Evolutionary conservation across 2,329 filamentous ascomycete species (phyloP), one percentile per base, ranked within the genome.

Genomic region (Fusarium duplospermum): DNA sequence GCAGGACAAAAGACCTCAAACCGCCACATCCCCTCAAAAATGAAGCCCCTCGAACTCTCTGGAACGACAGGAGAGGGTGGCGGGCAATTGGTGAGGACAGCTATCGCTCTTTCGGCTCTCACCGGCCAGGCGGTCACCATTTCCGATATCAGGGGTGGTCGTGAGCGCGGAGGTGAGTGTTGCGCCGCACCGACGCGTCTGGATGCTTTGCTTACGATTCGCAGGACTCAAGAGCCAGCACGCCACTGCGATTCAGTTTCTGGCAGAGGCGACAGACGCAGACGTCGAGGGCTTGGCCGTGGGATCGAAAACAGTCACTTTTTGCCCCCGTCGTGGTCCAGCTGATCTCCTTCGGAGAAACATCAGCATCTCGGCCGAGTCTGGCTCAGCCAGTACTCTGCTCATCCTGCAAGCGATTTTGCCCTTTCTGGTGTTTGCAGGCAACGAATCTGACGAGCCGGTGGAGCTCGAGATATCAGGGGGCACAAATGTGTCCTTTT

Each of bases 151-250:
- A 82, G 90, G 38, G 90, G 87, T 4, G 91, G 91, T 65, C 84
- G 90, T 59, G 71, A 75, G 20, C 69, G 79, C 18, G 80, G 80
- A 67, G 80, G 81, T 83, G 42, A 47, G 76, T 75, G 35, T 42
- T 65, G 33, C 11, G 42, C 38, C 42, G 31, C 35, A 22, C 42
- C 36, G 27, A 61, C 61, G 36, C 33, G 29, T 33, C 50, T 40
- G 27, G 60, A 45, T 40, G 27, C 24, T 22, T 67, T 75, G 52
- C 75, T 22, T 29, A n/a, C 11, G 10, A 20, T 0, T 18, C 5
- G 6, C 69, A 89, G 90, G 90, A 29, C 84, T 92, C 35, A 91
- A 90, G 76, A 85, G 85, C 2, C 90, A 92, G 74, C 90, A 92
- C 72, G 86, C 90, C 31, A 83, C 89, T 0, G 84, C 88, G 2